Evolutionary conservation across 2,329 filamentous ascomycete species (phyloP), one percentile per base, ranked within the genome.

Genomic region (Ophiostoma piceae): DNA sequence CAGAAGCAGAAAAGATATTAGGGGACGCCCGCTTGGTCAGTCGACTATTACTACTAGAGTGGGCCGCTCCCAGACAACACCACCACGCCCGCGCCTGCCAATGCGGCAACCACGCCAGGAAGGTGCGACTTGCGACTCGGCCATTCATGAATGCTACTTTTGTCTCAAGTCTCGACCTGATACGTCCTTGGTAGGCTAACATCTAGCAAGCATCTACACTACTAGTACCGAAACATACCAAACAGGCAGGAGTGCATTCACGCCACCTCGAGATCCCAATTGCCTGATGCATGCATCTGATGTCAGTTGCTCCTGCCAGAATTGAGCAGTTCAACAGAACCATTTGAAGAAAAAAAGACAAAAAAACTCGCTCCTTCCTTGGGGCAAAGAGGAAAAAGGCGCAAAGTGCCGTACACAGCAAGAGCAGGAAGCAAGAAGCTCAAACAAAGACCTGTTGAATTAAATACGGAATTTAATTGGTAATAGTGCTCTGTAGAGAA

Each of bases 21-120:
- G 35, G 62, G 35, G 19, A 35, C 2, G 62, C 19, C 26, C n/a
- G 60, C 60, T 37, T 64, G 60, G 32, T 64, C 60, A 64, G 32
- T 65, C 62, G 62, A 65, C 62, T 65, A 65, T 29, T 60, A 4
- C 3, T 60, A 35, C 60, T 64, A 41, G 35, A 22, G 62, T 65
- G 62, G 62, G 62, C 62, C 62, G 35, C 35, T 65, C 62, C 62
- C 62, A 65, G 19, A 65, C 62, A 39, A 64, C 60, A 64, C 57
- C 57, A 35, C 29, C 57, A 35, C 29, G 26, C 29, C 60, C 16
- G 6, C 60, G 11, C 29, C 12, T 64, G 51, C 51, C 51, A 57
- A 37, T 64, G 32, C 62, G 62, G 35, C 32, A 19, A 65, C 62
- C 62, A 65, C 62, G 35, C 62, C 62, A 65, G 62, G 14, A 65